Conservation (phyloP, 2,329 filamentous ascomycete genomes). For the Trichoderma hamatum region DNA sequence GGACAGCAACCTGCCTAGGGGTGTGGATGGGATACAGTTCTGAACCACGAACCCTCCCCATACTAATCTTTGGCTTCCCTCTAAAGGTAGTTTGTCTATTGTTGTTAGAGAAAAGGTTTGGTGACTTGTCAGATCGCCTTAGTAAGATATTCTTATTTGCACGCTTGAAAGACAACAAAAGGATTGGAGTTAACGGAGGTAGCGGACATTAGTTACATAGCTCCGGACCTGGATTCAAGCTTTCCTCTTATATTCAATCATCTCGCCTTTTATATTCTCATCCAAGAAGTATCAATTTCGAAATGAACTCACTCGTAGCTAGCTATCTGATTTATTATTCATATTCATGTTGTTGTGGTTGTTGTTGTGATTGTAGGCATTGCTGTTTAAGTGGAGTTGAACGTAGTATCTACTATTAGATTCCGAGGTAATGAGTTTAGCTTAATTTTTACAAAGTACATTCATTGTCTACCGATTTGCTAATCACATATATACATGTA, state of each 20-base stretch:
- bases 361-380: not conserved
- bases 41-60: not conserved
- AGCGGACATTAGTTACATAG: slow-evolving; percentile 32
- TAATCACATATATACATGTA: no score
- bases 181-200: slow-evolving; percentile 13
- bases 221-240: not conserved
- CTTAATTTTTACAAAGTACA: no score
- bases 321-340: not conserved
- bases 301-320: not conserved
- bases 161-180: not conserved
- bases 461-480: no score
- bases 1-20: not conserved
- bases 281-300: rapidly evolving
- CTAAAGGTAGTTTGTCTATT: not conserved
- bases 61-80: not conserved
- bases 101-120: not conserved
- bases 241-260: not conserved
- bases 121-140: not conserved
- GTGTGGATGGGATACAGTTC: not conserved
- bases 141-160: not conserved
- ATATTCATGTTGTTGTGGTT: not conserved
- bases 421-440: no score
- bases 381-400: not conserved
- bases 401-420: no score
- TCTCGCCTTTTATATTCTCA: not conserved